Evolutionary conservation across 208 protist genomes (phyloP), one percentile per base, ranked within the genome.

Genomic region (Lotmaria passim): DNA sequence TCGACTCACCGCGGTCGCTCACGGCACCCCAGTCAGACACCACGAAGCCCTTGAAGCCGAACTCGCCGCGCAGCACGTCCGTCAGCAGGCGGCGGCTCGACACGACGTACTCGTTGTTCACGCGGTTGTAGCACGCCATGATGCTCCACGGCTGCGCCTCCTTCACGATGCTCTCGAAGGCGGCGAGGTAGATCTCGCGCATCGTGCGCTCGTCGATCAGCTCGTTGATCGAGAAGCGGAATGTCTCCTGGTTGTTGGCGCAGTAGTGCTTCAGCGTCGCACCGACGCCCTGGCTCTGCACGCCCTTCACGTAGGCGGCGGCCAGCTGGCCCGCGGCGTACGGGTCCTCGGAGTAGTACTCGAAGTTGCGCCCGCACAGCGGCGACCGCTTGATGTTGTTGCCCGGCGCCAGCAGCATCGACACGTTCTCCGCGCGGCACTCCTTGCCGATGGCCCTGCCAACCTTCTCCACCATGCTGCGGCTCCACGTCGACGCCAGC

Each of bases 21-120:
- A 78, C 83, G 5, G 87, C 87, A 2, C 62, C 69, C 86, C 86
- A 90, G 52, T 90, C 84, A 31, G 60, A 63, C 58, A 86, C 65
- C 19, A 83, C 71, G 23, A 70, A 82, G n/a, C 81, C 85, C 50
- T 72, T 24, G 65, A 89, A 91, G 57, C 81, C 81, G 52, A 84
- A 66, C 28, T 60, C 26, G 10, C 43, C 70, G 69, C 83, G 86
- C 34, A 93, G 72, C 15, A 73, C 30, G 39, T 86, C 78, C 0
- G 43, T 17, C 15, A 50, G 48, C 26, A 88, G 38, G 34, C 41
- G 64, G 30, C 69, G 41, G 62, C 85, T 90, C 65, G 82, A 74
- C 57, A 83, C 91, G 10, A 68, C 60, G 41, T 70, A 51, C 36
- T 50, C 65, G 46, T 23, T 64, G 57, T 82, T 79, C 41, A 85